Evolutionary conservation across 805 yeast species (phyloP), one percentile per base, ranked within the genome.

Genomic region (Cyberlindnera euphorbiiphila): DNA sequence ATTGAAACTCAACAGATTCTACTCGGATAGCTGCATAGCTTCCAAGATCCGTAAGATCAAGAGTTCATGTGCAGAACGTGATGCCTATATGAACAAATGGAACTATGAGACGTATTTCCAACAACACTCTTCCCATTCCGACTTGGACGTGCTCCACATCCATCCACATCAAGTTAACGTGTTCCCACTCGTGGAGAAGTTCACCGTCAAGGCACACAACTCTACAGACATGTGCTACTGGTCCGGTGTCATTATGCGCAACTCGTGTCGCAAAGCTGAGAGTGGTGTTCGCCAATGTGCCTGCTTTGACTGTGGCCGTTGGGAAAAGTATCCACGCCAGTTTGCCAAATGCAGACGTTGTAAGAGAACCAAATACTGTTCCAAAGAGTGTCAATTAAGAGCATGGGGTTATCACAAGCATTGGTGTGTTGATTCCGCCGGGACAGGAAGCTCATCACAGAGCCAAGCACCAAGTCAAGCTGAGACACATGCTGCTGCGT

Each of bases 191-290:
- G 97, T 91, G 25, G 98, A 91, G 60, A 80, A 85, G 59, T 91
- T 86, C 57, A 91, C 98, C 0, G 74, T 76, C 14, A 71, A 71
- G 38, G 68, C 73, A 36, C 64, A 69, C 32, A 76, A 82, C 48
- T 77, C 86, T 4, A 75, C 81, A 29, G 96, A 89, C 49, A 78
- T 88, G 69, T 81, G 84, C 49, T 88, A 89, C 61, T 91, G 98
- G 98, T 86, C 97, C 3, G 93, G 96, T 4, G 95, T 91, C n/a
- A 87, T 89, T 26, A 93, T 93, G 89, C 71, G 98, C 38, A 93
- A 93, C 60, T 88, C 96, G 1, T 91, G 96, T 57, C 74, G 97
- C 40, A 80, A 89, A 53, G 93, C 91, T 58, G 97, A 89, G 55
- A 60, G 72, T 29, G 96, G 97, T 2, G 83, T 91, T 21, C 72